Evolutionary conservation across 2,329 filamentous ascomycete species (phyloP).

Genomic region (Cercospora sp.): DNA sequence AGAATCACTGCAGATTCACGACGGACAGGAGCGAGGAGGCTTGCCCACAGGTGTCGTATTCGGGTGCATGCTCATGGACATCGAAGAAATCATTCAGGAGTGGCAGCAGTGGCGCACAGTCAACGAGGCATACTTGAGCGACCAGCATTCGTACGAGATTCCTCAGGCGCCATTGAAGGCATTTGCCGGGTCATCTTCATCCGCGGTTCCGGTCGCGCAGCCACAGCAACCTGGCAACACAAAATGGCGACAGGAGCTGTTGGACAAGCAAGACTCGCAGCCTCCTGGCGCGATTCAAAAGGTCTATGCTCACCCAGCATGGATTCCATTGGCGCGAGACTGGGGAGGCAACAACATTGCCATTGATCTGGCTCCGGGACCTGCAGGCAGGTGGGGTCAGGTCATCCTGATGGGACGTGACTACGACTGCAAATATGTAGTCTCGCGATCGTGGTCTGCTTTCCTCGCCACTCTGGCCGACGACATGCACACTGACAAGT

Average conservation of each 20-base stretch:
- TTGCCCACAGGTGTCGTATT: conserved; percentile 90
- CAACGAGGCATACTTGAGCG: conserved; percentile 79
- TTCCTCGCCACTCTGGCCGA: conserved; percentile 87
- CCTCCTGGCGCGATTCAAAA: conserved; percentile 85
- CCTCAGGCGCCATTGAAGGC: conserved; percentile 70
- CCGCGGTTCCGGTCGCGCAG: conserved; percentile 47
- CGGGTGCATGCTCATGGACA: conserved; percentile 91
- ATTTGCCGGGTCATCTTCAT: conserved; percentile 64
- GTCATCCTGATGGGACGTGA: conserved; percentile 95
- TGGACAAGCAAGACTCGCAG: conserved; percentile 81
- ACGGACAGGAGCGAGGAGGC: conserved; percentile 95
- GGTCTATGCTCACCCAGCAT: conserved; percentile 87
- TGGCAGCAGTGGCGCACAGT: conserved; percentile 96
- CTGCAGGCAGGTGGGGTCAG: conserved; percentile 89
- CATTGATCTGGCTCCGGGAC: conserved; percentile 86
- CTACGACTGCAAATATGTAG: conserved; percentile 97
- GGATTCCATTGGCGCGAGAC: conserved; percentile 94
- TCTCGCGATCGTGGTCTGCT: conserved; percentile 86
- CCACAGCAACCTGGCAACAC: conserved; percentile 40
- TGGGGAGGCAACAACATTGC: conserved; percentile 99
- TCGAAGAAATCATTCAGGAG: conserved; percentile 96
- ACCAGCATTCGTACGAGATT: conserved; percentile 54
- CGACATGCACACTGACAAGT: conserved; percentile 85
- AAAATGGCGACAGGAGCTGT: conserved; percentile 80
- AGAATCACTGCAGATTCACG: conserved; percentile 85